phyloP scores from a whole-genome alignment of 208 protist genomes.

The Leishmania major region DNA sequence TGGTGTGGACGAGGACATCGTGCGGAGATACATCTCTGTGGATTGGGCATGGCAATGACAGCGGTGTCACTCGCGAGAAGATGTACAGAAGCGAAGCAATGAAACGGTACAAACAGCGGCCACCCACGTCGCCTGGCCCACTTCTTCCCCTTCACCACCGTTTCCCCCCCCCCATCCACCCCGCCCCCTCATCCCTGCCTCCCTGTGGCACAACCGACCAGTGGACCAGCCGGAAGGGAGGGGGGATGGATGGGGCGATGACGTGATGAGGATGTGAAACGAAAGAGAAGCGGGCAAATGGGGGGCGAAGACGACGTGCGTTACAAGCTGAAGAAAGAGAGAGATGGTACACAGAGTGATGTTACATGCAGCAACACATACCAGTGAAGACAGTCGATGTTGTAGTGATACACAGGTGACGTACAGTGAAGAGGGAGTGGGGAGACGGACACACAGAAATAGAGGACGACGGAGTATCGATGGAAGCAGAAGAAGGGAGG shows the following conservation, averaged over 20 bases:
- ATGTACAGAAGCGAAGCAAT: background rate
- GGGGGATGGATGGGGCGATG: too few relatives aligned
- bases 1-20: background rate
- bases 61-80: background rate
- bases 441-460: background rate
- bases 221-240: background rate
- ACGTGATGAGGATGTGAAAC: background rate
- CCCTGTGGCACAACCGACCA: background rate
- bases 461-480: background rate
- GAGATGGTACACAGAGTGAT: background rate
- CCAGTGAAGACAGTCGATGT: background rate
- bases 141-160: background rate
- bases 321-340: background rate
- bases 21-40: background rate
- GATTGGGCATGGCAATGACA: background rate
- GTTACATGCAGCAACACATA: background rate
- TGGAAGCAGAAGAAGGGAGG: background rate
- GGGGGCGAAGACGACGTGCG: background rate
- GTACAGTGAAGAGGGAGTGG: background rate
- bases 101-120: background rate
- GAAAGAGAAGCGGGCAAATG: background rate
- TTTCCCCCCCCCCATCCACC: too few relatives aligned
- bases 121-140: background rate
- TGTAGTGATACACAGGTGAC: background rate
- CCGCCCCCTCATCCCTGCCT: background rate